These are phyloP conservation scores for Leishmania lainsoni DNA, from an alignment of 208 protist genomes.

Conservation along the genomic window DNA sequence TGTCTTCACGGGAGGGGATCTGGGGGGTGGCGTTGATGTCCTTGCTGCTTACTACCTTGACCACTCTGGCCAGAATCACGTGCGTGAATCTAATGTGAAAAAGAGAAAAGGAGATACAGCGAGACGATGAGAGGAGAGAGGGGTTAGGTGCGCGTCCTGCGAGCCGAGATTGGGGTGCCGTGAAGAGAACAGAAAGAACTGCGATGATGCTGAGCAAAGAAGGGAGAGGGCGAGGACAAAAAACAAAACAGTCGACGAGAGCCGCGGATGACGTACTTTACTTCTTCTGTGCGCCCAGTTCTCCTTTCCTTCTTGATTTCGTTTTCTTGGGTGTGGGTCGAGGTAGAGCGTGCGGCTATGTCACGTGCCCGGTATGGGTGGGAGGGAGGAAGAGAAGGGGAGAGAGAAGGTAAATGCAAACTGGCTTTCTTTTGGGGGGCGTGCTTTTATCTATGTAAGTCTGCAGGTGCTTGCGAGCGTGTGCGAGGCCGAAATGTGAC, in stretches of 20 bases:
- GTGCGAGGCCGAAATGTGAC: background rate
- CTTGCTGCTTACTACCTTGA: background rate
- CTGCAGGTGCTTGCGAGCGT: background rate
- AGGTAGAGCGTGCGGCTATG: background rate
- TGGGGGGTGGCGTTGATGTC: background rate
- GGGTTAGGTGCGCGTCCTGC: background rate
- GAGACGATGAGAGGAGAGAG: background rate
- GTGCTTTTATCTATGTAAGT: conserved; percentile 2
- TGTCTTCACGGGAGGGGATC: background rate
- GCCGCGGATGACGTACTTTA: background rate
- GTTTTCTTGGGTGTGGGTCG: background rate
- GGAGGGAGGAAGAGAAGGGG: background rate
- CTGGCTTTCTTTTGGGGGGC: background rate
- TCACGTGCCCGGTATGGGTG: background rate
- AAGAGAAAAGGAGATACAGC: background rate
- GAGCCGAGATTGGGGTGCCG: background rate
- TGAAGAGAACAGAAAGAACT: background rate
- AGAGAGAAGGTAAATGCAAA: background rate
- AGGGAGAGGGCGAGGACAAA: background rate
- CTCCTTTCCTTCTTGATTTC: background rate
- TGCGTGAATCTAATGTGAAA: background rate
- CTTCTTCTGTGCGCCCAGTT: background rate
- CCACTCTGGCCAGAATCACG: background rate
- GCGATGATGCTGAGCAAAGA: no score
- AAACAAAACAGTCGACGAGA: background rate